These are phyloP conservation scores for Zea luxurians DNA, from an alignment of 176 grass and related monocot genomes.

Conservation along the genomic window DNA sequence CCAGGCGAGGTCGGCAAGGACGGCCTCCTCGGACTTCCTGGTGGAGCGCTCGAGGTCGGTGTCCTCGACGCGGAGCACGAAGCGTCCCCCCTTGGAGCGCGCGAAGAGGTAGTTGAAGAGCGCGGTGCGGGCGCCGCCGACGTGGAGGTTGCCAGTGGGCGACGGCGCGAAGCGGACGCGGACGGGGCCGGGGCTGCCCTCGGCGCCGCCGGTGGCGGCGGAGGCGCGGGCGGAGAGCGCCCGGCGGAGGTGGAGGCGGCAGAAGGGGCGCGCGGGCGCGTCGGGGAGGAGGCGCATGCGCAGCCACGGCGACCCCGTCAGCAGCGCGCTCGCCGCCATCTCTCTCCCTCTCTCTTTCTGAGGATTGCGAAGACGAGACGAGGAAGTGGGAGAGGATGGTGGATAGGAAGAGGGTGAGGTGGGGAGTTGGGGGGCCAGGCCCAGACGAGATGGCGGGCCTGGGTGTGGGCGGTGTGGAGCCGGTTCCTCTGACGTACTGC, in stretches of 20 bases:
- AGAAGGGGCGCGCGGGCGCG: not conserved
- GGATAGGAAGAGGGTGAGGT: not conserved
- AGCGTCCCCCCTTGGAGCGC: slow-evolving; percentile 69
- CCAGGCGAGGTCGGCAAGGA: slow-evolving; percentile 84
- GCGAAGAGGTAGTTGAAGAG: slow-evolving; percentile 96
- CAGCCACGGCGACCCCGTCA: slow-evolving; percentile 53
- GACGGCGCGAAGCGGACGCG: slow-evolving; percentile 94
- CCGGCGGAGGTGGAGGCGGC: slow-evolving; percentile 35
- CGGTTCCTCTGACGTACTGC: too few relatives aligned
- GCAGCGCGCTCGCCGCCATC: slow-evolving; percentile 48
- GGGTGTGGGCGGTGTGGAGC: too few relatives aligned
- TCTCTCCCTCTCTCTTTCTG: not conserved
- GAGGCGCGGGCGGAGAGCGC: slow-evolving; percentile 51
- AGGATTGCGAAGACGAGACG: not conserved
- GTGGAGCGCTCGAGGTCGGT: slow-evolving; percentile 88
- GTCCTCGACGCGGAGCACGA: slow-evolving; percentile 88
- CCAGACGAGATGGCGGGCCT: not conserved
- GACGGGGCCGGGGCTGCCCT: slow-evolving; percentile 40
- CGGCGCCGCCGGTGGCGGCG: not conserved
- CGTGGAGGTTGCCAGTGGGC: slow-evolving; percentile 87
- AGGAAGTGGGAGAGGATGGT: not conserved
- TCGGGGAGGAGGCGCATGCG: slow-evolving; percentile 56
- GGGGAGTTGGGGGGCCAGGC: not conserved
- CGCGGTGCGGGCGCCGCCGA: slow-evolving; percentile 81
- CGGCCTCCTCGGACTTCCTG: slow-evolving; percentile 80